phyloP scores from a whole-genome alignment of 129 eudicot genomes.

The Flaveria trinervia region DNA sequence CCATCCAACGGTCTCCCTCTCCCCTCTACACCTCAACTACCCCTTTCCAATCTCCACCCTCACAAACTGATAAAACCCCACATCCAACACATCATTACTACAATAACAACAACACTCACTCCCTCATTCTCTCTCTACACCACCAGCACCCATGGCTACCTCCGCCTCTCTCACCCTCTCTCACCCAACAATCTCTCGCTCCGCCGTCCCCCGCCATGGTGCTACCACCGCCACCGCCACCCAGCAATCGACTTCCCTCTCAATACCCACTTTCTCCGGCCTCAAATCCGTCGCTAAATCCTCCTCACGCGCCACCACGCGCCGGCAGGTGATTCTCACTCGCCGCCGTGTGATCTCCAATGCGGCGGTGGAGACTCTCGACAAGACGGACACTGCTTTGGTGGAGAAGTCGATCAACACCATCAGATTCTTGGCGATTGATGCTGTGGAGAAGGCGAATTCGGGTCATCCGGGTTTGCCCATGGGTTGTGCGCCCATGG shows the following conservation, averaged over 20 bases:
- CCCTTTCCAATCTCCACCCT: slow-evolving; percentile 35
- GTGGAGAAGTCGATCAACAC: slow-evolving; percentile 82
- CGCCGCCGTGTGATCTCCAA: slow-evolving; percentile 43
- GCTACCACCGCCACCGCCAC: slow-evolving; percentile 34
- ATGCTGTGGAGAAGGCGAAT: slow-evolving; percentile 96
- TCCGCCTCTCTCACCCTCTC: slow-evolving; percentile 86
- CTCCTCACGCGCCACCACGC: slow-evolving; percentile 41
- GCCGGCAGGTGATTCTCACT: slow-evolving; percentile 32
- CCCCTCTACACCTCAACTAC: slow-evolving; percentile 41
- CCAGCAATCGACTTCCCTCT: slow-evolving; percentile 45
- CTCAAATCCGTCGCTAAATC: slow-evolving; percentile 57
- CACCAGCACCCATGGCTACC: slow-evolving; percentile 60
- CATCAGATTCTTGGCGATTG: slow-evolving; percentile 84
- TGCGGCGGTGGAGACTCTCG: slow-evolving; percentile 66
- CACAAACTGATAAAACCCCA: slow-evolving; percentile 12
- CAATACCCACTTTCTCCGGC: slow-evolving; percentile 64
- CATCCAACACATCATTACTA: neutral
- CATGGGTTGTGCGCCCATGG: slow-evolving; percentile 99
- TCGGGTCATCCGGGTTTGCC: slow-evolving; percentile 99
- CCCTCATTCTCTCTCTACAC: slow-evolving; percentile 20
- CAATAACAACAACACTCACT: slow-evolving; percentile 2
- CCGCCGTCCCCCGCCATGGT: slow-evolving; percentile 67
- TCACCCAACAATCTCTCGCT: slow-evolving; percentile 67
- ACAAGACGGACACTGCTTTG: slow-evolving; percentile 56
- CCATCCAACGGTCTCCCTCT: slow-evolving; percentile 37